phyloP scores from a whole-genome alignment of 768 basidiomycete species.

The Phlebiopsis flavidoalba region DNA sequence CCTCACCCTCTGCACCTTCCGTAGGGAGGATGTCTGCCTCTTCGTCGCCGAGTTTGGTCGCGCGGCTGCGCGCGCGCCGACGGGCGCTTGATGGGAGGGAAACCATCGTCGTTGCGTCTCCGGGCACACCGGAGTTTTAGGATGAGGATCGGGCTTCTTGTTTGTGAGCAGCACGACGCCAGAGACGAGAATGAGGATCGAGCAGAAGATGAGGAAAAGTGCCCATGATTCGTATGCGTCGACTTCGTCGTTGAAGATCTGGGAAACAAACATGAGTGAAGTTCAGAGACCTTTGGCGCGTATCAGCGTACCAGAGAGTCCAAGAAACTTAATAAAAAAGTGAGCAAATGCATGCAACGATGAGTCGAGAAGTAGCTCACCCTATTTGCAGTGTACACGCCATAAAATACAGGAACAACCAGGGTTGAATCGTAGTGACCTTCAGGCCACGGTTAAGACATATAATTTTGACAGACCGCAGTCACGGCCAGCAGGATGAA shows the following conservation, averaged over 20 bases:
- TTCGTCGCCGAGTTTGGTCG: slow-evolving; percentile 33
- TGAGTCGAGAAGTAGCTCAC: slow-evolving; percentile 31
- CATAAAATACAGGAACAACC: slow-evolving; percentile 94
- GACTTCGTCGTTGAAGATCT: slow-evolving; percentile 82
- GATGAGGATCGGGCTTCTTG: slow-evolving; percentile 71
- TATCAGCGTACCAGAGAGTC: slow-evolving; percentile 41
- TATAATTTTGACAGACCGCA: slow-evolving; percentile 84
- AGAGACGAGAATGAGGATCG: slow-evolving; percentile 79
- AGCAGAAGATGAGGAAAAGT: slow-evolving; percentile 81
- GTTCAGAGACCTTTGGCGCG: not conserved
- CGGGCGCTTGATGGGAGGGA: slow-evolving; percentile 24
- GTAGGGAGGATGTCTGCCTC: slow-evolving; percentile 28
- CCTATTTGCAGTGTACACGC: slow-evolving; percentile 84
- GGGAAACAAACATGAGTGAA: not conserved
- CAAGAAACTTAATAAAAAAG: slow-evolving; percentile 50
- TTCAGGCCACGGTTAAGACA: slow-evolving; percentile 88
- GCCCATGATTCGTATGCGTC: slow-evolving; percentile 86
- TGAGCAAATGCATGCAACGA: not conserved
- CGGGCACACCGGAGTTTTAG: slow-evolving; percentile 9
- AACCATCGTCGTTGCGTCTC: slow-evolving; percentile 22
- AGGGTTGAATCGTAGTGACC: slow-evolving; percentile 86
- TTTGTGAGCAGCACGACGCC: slow-evolving; percentile 93
- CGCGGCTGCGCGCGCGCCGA: slow-evolving; percentile 18
- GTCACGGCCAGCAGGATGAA: slow-evolving; percentile 55
- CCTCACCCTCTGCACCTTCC: slow-evolving; percentile 34